Evolutionary conservation across 2,329 filamentous ascomycete genomes (phyloP).

Genomic region (Colletotrichum horii): DNA sequence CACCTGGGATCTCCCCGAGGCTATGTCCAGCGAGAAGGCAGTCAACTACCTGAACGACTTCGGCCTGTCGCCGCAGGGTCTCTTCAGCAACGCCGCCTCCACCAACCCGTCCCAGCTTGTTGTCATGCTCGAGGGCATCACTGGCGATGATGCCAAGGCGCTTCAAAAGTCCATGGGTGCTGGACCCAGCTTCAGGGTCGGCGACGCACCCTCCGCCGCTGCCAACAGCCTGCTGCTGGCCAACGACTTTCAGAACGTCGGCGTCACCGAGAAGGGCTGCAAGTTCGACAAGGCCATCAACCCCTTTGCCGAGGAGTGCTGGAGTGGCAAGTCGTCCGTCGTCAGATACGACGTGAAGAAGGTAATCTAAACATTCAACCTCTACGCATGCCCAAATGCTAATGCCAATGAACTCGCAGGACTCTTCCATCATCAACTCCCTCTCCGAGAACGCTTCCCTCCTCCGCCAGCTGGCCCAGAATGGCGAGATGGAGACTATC

Average conservation of each 20-base stretch:
- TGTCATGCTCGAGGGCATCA: constrained; percentile 63
- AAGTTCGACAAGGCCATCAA: constrained; percentile 44
- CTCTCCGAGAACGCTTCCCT: constrained; percentile 50
- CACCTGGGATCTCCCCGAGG: constrained; percentile 49
- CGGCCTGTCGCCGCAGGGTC: constrained; percentile 53
- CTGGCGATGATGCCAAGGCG: constrained; percentile 43
- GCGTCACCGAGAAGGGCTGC: constrained; percentile 41
- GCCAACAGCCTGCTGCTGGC: constrained; percentile 49
- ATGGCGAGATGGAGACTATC: constrained; percentile 60
- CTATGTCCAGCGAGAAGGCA: constrained; percentile 48
- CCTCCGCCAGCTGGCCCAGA: constrained; percentile 49
- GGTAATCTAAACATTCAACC: constrained; percentile 33
- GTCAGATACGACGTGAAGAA: constrained; percentile 49
- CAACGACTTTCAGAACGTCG: constrained; percentile 44
- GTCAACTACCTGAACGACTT: constrained; percentile 65
- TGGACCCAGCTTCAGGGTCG: constrained; percentile 54
- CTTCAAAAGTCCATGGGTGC: constrained; percentile 47
- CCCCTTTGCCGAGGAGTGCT: constrained; percentile 49
- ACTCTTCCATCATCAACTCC: constrained; percentile 42
- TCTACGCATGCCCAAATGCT: not conserved
- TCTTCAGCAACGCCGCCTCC: constrained; percentile 52
- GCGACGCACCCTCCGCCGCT: constrained; percentile 46
- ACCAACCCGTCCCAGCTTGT: constrained; percentile 58
- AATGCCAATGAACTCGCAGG: not conserved
- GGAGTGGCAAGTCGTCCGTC: constrained; percentile 46